Evolutionary conservation across 805 yeast species (phyloP), one percentile per base, ranked within the genome.

Genomic region (Candida odintsovae): DNA sequence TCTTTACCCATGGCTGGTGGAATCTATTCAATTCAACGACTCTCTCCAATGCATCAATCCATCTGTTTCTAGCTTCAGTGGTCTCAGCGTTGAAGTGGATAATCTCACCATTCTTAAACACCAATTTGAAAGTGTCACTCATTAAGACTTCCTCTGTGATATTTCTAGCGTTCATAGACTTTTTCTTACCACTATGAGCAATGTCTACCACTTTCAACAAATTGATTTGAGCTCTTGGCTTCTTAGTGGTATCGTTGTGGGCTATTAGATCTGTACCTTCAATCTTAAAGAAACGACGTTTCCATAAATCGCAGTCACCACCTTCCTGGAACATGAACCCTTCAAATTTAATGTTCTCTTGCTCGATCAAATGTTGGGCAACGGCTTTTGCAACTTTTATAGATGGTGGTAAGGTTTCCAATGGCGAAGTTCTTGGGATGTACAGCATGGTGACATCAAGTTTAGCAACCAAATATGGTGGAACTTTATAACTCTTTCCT

Each of bases 261-360:
- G 96, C 96, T 45, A 82, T 72, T 54, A 90, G 68, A 31, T 81
- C 78, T 9, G 81, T 75, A 0, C 92, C 95, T 40, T 76, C 70
- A n/a, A 90, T 70, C 52, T 77, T 82, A 68, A 83, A 89, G 66
- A 66, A 87, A 47, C 97, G 73, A 53, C 85, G 77, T 54, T 86
- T 78, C 81, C 90, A 79, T 28, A 58, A 42, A 15, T 73, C 77
- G 54, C 94, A 77, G 67, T 90, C 98, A 10, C 97, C 97, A 18
- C 98, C 98, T 58, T 84, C 88, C 66, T 90, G 98, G 56, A 80
- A 79, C 67, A 92, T 68, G 57, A 70, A 82, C 0, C 97, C 97
- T 59, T 85, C 83, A 57, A 69, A 68, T 2, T 43, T 46, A 18
- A 70, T 55, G 6, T 53, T 41, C 52, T 68, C 58, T 44, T 71